Evolutionary conservation across 495 filamentous ascomycete species (phyloP), one percentile per base, ranked within the genome.

Genomic region (Cercophora samala): DNA sequence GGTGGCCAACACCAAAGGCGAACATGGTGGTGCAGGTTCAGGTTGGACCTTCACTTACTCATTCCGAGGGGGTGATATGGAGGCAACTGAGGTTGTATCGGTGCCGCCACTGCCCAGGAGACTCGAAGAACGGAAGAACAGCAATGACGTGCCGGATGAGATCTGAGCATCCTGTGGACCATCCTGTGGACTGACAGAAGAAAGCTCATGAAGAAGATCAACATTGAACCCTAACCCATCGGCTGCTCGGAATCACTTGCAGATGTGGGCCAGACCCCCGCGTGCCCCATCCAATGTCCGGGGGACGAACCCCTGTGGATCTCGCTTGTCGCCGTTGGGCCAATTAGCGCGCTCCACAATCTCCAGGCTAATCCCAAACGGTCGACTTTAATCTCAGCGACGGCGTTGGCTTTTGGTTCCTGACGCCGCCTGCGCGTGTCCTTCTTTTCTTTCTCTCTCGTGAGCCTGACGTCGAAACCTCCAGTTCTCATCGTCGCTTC

Each of bases 11-110:
- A 77, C 62, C 8, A 64, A 75, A 24, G 81, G 80, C 4, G 67
- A 78, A 6, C 80, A 84, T 37, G 81, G 75, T 0, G 81, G 69
- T n/a, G 81, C 81, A 15, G 81, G 68, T 32, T 82, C 79, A 0
- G 80, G 80, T 0, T 83, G 81, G 81, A 78, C 75, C 1, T 82
- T 82, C 53, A 80, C 79, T 23, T 83, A 83, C 64, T 71, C 81
- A 17, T 79, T 76, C 46, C 72, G 81, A 4, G 78, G 79, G n/a
- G 80, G 76, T 3, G 58, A 56, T 13, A 83, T 83, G 81, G 70
- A 68, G 17, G 72, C 72, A 56, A 78, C 81, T 11, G 70, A 69
- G 24, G 80, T 82, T 0, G 73, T 83, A 19, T 77, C 68, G 5
- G 74, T 82, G 21, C 71, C 71, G 42, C 78, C 79, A 64, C 18